These are phyloP conservation scores for Paracoccidioides lutzii DNA, from an alignment of 2,329 filamentous ascomycete genomes.

Conservation along the genomic window DNA sequence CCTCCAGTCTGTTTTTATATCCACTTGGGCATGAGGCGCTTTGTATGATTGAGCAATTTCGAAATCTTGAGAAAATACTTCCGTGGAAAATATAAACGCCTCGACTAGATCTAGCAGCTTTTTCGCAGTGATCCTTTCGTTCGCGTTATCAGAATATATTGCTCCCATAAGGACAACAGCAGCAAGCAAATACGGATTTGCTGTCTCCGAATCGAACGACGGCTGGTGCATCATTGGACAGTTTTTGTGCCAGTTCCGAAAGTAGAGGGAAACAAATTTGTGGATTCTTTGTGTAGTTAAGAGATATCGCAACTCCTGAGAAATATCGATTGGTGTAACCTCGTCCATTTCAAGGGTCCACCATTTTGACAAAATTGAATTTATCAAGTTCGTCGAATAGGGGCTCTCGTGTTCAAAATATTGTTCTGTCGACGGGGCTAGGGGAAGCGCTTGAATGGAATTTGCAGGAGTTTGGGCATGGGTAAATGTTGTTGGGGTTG, in stretches of 20 bases:
- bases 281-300: slow-evolving; percentile 30
- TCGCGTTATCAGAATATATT: slow-evolving; percentile 31
- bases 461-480: slow-evolving; percentile 10
- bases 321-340: slow-evolving; percentile 29
- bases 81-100: slow-evolving; percentile 31
- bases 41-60: slow-evolving; percentile 27
- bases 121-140: slow-evolving; percentile 27
- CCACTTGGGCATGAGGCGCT: slow-evolving; percentile 12
- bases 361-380: slow-evolving; percentile 28
- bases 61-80: slow-evolving; percentile 29
- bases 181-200: slow-evolving; percentile 27
- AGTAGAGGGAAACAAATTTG: slow-evolving; percentile 32
- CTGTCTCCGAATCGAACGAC: slow-evolving; percentile 29
- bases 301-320: slow-evolving; percentile 27
- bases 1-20: slow-evolving; percentile 20
- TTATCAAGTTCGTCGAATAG: slow-evolving; percentile 28
- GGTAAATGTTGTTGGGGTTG: slow-evolving; percentile 12
- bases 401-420: slow-evolving; percentile 23
- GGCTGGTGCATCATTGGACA: slow-evolving; percentile 32
- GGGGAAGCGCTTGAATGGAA: slow-evolving; percentile 12
- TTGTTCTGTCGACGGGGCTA: slow-evolving; percentile 13
- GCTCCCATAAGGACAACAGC: slow-evolving; percentile 33
- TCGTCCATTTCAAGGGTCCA: slow-evolving; percentile 27
- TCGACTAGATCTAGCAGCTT: slow-evolving; percentile 32
- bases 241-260: slow-evolving; percentile 35